A percentile compares a stretch with the other conserved stretches of the same genome.
Conservation (phyloP, 1,284 basidiomycete genomes). For the Peniophora sp. region DNA sequence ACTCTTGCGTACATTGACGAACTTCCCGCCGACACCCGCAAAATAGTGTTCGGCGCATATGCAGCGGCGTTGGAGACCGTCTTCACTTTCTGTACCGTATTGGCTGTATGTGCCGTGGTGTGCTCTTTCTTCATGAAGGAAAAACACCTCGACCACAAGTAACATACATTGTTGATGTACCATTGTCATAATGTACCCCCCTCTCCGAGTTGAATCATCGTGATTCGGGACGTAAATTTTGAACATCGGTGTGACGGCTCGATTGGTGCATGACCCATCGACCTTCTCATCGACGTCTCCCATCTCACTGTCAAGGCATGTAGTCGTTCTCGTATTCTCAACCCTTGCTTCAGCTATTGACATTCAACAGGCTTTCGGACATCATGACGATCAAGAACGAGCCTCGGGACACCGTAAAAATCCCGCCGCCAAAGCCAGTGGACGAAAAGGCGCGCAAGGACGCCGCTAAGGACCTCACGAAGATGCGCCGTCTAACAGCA, state of each 20-base stretch:
- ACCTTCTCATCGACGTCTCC: no score
- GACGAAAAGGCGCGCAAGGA: neutral
- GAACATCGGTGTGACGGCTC: no score
- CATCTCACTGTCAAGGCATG: no score
- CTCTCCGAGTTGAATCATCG: no score
- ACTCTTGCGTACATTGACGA: conserved; percentile 45
- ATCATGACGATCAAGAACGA: neutral
- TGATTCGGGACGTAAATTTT: no score
- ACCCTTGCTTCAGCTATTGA: no score
- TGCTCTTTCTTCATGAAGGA: conserved; percentile 44
- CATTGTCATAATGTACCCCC: no score
- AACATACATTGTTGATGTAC: neutral
- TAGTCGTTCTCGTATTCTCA: no score
- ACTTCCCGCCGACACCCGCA: conserved; percentile 34
- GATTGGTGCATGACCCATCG: no score
- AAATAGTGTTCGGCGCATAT: conserved; percentile 37
- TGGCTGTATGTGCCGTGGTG: conserved; percentile 31
- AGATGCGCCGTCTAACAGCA: conserved; percentile 21
- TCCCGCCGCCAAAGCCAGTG: neutral
- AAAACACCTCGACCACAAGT: conserved; percentile 23
- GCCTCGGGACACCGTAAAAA: neutral
- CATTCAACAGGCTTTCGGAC: no score
- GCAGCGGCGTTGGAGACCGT: conserved; percentile 28
- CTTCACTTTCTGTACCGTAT: conserved; percentile 34
- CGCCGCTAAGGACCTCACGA: conserved; percentile 14